Evolutionary conservation across 2,329 filamentous ascomycete genomes (phyloP).

Genomic region (Pyrenophora tritici-repentis): DNA sequence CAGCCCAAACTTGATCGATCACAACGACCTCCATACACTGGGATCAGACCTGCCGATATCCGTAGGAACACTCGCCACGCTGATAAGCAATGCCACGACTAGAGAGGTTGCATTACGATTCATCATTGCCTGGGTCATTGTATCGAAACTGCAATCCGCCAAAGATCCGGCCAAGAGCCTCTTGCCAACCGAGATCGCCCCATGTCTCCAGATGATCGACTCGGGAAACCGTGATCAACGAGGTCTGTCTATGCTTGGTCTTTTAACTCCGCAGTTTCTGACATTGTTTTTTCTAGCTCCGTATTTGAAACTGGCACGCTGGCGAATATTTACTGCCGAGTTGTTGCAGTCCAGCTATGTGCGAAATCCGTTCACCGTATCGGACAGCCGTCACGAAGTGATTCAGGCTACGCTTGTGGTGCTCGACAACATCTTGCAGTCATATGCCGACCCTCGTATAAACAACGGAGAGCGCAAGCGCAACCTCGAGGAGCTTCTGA

Average conservation of each 20-base stretch:
- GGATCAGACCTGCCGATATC: constrained; percentile 31
- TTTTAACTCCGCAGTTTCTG: background rate
- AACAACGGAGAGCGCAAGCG: constrained; percentile 33
- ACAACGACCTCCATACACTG: constrained; percentile 29
- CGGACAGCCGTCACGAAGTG: constrained; percentile 32
- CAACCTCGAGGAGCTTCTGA: constrained; percentile 45
- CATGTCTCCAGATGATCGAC: constrained; percentile 28
- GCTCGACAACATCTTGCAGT: constrained; percentile 36
- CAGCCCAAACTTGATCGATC: constrained; percentile 26
- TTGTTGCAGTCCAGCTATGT: constrained; percentile 35
- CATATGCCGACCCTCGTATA: constrained; percentile 33
- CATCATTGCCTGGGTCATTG: constrained; percentile 38
- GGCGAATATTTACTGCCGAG: constrained; percentile 40
- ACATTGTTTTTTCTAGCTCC: constrained; percentile 15
- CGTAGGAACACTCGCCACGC: constrained; percentile 27
- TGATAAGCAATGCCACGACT: constrained; percentile 34
- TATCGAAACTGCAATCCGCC: constrained; percentile 28
- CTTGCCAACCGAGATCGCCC: constrained; percentile 33
- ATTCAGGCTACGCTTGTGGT: constrained; percentile 25
- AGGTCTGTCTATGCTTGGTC: constrained; percentile 16
- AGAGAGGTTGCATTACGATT: constrained; percentile 39
- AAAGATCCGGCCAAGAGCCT: constrained; percentile 25
- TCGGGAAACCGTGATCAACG: constrained; percentile 5
- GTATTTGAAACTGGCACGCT: constrained; percentile 26
- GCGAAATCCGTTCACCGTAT: constrained; percentile 28